Evolutionary conservation across 495 filamentous ascomycete species (phyloP).

Genomic region (Monascus purpureus): DNA sequence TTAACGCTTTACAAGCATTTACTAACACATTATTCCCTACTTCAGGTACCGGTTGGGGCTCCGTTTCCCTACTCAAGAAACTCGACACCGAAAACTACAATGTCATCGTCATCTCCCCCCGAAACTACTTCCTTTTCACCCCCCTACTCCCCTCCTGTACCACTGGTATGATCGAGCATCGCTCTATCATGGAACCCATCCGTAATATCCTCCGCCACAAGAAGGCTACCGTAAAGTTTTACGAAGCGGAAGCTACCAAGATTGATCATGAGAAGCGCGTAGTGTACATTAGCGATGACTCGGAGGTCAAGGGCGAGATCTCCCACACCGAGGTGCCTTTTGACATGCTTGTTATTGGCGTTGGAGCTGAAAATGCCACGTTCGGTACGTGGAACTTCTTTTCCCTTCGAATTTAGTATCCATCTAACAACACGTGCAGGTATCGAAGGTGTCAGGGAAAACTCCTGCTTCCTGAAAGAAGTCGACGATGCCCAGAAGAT

Average conservation of each 20-base stretch:
- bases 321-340: conserved; percentile 82
- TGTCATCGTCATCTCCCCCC: conserved; percentile 84
- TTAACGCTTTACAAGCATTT: neutral
- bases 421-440: conserved; percentile 22
- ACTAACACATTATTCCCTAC: neutral
- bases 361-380: conserved; percentile 96
- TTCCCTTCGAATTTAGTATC: neutral
- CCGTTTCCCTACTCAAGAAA: conserved; percentile 93
- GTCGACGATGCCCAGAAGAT: conserved; percentile 90
- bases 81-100: conserved; percentile 98
- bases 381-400: conserved; percentile 48
- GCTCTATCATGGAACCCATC: conserved; percentile 98
- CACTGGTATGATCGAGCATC: conserved; percentile 92
- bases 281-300: conserved; percentile 78
- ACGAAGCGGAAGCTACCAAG: conserved; percentile 95
- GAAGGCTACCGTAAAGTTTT: conserved; percentile 82
- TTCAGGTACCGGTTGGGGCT: conserved; percentile 94
- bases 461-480: conserved; percentile 98
- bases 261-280: conserved; percentile 87
- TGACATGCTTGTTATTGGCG: conserved; percentile 94
- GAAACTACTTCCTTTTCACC: conserved; percentile 99
- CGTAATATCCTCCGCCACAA: conserved; percentile 90
- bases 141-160: conserved; percentile 94
- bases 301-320: conserved; percentile 77
- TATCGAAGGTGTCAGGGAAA: conserved; percentile 85